Percentiles rank a stretch among this genome's conserved stretches.
phyloP scores from a whole-genome alignment of 768 basidiomycete species.

The Aureoboletus auriporus region DNA sequence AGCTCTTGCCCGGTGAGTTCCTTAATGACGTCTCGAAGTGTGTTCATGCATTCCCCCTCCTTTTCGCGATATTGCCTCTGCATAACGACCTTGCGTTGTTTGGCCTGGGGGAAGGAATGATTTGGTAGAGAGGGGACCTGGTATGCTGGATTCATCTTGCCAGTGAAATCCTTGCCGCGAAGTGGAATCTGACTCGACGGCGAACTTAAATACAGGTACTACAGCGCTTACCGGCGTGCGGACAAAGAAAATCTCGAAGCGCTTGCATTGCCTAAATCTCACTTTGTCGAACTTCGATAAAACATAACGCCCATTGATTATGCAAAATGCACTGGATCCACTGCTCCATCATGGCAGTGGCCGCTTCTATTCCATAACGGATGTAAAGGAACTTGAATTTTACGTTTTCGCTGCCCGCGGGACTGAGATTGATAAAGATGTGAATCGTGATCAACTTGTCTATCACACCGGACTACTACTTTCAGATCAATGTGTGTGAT shows the following conservation, averaged over 20 bases:
- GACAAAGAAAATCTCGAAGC: neutral
- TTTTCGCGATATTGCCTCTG: conserved; percentile 23
- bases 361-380: no score
- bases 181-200: neutral
- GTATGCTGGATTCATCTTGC: conserved; percentile 3
- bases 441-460: no score
- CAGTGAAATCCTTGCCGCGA: neutral
- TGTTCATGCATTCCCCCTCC: conserved; percentile 13
- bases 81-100: conserved; percentile 8
- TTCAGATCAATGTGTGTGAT: no score
- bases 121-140: neutral
- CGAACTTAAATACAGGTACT: neutral
- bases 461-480: no score
- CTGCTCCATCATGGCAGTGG: no score
- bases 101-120: neutral
- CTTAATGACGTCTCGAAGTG: conserved; percentile 14
- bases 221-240: no score
- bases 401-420: no score
- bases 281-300: no score
- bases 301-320: no score
- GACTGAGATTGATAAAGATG: no score
- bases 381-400: no score
- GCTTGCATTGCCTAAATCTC: neutral
- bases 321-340: no score
- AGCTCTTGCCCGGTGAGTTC: conserved; percentile 15